These are phyloP conservation scores for Dactylellina drechsleri DNA, from an alignment of 2,329 filamentous ascomycete species.

Conservation along the genomic window DNA sequence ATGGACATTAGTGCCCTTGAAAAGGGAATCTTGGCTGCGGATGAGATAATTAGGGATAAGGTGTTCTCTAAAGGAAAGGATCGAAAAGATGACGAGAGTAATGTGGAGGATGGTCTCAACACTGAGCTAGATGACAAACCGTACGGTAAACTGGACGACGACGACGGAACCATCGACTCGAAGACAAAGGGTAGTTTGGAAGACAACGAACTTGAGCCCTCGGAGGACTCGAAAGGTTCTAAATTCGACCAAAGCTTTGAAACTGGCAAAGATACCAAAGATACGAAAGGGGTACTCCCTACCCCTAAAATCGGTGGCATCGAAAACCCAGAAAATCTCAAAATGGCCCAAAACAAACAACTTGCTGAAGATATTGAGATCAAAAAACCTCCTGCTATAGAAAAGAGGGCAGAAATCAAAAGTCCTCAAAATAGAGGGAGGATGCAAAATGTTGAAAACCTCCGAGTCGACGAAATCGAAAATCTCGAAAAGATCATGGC, in stretches of 20 bases:
- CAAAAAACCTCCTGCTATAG: background rate
- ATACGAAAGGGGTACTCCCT: background rate
- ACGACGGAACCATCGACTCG: no score
- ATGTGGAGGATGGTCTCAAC: no score
- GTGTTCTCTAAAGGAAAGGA: background rate
- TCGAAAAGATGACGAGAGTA: background rate
- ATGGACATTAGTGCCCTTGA: background rate
- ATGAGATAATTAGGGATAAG: background rate
- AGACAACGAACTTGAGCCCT: no score
- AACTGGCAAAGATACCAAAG: background rate
- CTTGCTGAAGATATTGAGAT: background rate
- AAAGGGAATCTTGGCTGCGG: background rate
- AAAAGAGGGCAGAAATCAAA: background rate
- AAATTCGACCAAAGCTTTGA: conserved; percentile 1
- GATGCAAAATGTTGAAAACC: conserved; percentile 3
- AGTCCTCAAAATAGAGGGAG: background rate
- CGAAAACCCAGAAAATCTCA: background rate
- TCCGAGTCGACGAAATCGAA: background rate
- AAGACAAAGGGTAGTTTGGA: no score
- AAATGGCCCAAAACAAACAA: background rate
- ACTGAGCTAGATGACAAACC: no score
- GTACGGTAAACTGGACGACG: no score
- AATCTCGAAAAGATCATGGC: background rate
- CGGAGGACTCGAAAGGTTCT: background rate
- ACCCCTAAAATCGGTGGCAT: conserved; percentile 1